Conservation (phyloP, 2,329 filamentous ascomycete genomes). For the Fusarium poae region DNA sequence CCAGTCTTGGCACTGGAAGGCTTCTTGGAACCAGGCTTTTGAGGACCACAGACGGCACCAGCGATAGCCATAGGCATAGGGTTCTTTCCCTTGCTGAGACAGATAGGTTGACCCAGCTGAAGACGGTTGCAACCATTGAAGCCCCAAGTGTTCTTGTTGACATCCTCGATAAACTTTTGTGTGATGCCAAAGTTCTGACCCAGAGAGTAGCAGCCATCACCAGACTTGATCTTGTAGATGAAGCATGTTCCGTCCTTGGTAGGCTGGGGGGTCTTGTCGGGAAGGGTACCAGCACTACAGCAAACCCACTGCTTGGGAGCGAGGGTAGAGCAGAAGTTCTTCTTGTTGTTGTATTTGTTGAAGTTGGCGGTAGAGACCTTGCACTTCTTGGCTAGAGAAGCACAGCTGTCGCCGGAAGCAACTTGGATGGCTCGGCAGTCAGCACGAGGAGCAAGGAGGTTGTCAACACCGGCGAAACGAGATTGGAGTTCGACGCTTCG, state of each 20-base stretch:
- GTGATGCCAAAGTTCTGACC: constrained; percentile 53
- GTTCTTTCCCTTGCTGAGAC: constrained; percentile 52
- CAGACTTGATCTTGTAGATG: constrained; percentile 50
- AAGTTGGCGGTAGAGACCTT: constrained; percentile 56
- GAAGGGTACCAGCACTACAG: constrained; percentile 54
- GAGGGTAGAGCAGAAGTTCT: constrained; percentile 53
- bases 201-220: constrained; percentile 53
- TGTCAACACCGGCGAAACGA: constrained; percentile 31
- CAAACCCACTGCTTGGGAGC: constrained; percentile 53
- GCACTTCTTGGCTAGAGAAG: constrained; percentile 54
- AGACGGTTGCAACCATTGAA: constrained; percentile 54
- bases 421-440: constrained; percentile 51
- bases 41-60: constrained; percentile 54
- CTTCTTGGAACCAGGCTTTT: constrained; percentile 47
- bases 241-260: constrained; percentile 54
- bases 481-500: constrained; percentile 37
- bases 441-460: constrained; percentile 34
- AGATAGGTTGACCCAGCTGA: constrained; percentile 49
- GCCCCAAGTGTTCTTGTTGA: constrained; percentile 57
- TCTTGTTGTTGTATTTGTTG: constrained; percentile 54
- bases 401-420: constrained; percentile 54
- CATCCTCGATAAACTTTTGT: constrained; percentile 52
- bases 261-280: constrained; percentile 52
- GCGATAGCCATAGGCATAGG: constrained; percentile 52
- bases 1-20: constrained; percentile 46